Percentiles rank a stretch among this genome's conserved stretches.
Conservation (phyloP, 2,329 filamentous ascomycete genomes). For the Apiospora kogelbergensis region DNA sequence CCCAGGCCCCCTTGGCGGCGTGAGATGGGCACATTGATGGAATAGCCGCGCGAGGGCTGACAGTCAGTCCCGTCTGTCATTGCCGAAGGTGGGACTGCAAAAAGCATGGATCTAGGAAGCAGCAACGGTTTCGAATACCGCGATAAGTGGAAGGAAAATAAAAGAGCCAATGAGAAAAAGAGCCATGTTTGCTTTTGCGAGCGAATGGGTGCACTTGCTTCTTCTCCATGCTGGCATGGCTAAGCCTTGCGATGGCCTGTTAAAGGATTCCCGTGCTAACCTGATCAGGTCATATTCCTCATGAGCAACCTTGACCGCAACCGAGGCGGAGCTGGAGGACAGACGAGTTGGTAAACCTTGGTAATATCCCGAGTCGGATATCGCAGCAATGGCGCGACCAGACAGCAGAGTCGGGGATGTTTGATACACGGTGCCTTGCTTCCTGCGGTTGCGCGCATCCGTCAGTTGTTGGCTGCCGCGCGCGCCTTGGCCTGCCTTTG, state of each 20-base stretch:
- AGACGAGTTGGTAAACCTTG: neutral
- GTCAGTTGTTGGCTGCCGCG: neutral
- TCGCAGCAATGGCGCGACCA: neutral
- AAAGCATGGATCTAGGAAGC: neutral
- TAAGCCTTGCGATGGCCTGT: neutral
- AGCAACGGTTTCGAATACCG: neutral
- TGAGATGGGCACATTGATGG: neutral
- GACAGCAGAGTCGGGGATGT: neutral
- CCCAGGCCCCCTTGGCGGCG: neutral
- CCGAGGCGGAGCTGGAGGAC: neutral
- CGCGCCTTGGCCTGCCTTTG: neutral
- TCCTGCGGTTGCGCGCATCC: neutral
- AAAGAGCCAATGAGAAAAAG: neutral
- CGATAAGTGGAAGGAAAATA: neutral
- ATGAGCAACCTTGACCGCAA: neutral
- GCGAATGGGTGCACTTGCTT: neutral
- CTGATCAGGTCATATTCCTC: neutral
- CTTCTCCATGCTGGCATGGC: neutral
- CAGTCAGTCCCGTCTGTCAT: neutral
- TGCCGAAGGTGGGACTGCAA: neutral
- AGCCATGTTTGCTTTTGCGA: neutral
- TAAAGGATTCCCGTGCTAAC: conserved; percentile 5
- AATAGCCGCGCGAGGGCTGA: conserved; percentile 4
- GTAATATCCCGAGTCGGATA: neutral
- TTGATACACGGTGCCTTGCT: neutral